A percentile compares a stretch with the other conserved stretches of the same genome.
These are phyloP conservation scores for Ogataea nonfermentans DNA, from an alignment of 805 yeast species.

Conservation along the genomic window DNA sequence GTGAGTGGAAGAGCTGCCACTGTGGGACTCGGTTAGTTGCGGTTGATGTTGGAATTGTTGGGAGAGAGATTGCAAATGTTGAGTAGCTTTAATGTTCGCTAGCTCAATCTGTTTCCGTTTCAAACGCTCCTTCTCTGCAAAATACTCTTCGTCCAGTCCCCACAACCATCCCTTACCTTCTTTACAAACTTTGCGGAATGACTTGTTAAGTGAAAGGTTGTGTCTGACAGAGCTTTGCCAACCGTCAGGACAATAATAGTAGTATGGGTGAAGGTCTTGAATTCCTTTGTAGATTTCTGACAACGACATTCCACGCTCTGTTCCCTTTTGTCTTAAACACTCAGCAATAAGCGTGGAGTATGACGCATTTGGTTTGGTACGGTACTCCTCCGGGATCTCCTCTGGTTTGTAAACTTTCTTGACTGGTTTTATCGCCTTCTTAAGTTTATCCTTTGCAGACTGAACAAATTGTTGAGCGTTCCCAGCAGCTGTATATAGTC, in stretches of 20 bases:
- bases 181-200: slow-evolving; percentile 75
- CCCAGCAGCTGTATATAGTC: slow-evolving; percentile 17
- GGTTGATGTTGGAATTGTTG: slow-evolving; percentile 29
- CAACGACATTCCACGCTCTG: slow-evolving; percentile 71
- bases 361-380: slow-evolving; percentile 80
- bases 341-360: slow-evolving; percentile 79
- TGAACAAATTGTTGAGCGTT: slow-evolving; percentile 11
- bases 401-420: slow-evolving; percentile 71
- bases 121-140: slow-evolving; percentile 71
- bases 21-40: slow-evolving; percentile 7
- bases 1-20: slow-evolving; percentile 15
- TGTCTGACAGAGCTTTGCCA: slow-evolving; percentile 97
- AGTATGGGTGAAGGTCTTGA: slow-evolving; percentile 85
- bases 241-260: slow-evolving; percentile 91
- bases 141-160: slow-evolving; percentile 85
- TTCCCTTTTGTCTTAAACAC: slow-evolving; percentile 66
- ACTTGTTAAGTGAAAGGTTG: slow-evolving; percentile 80
- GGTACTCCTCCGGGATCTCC: slow-evolving; percentile 84
- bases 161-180: slow-evolving; percentile 95
- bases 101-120: slow-evolving; percentile 66
- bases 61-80: slow-evolving; percentile 16
- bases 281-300: slow-evolving; percentile 86
- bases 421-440: slow-evolving; percentile 50
- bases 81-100: slow-evolving; percentile 36
- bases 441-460: slow-evolving; percentile 30